A percentile compares a stretch with the other conserved stretches of the same genome.
Evolutionary conservation across 805 yeast species (phyloP).

Genomic region (Brettanomyces custersianus): DNA sequence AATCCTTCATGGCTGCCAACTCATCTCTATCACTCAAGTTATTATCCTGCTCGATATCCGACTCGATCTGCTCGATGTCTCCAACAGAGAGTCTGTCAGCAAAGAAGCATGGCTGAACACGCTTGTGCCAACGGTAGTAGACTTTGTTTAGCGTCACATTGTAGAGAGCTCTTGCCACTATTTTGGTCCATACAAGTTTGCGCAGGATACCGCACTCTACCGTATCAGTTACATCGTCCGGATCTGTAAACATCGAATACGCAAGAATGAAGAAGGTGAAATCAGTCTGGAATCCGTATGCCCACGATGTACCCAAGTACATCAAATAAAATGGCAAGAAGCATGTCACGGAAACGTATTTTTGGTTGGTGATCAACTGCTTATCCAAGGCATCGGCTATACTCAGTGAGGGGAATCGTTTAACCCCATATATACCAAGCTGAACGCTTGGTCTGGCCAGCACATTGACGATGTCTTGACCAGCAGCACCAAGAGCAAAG

Average conservation of each 20-base stretch:
- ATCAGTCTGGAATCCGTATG: constrained; percentile 3
- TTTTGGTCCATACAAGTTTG: background rate
- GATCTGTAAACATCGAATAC: constrained; percentile 2
- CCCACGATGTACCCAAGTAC: constrained; percentile 1
- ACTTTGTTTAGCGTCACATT: constrained; percentile 22
- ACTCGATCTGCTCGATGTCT: constrained; percentile 3
- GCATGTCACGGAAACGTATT: constrained; percentile 3
- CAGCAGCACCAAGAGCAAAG: background rate
- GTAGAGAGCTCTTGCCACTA: background rate
- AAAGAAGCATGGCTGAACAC: constrained; percentile 26
- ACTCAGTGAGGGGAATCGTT: constrained; percentile 1
- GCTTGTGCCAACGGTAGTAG: constrained; percentile 27
- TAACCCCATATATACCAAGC: constrained; percentile 2
- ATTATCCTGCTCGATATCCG: constrained; percentile 2
- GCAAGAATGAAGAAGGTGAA: background rate
- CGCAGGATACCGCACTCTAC: background rate
- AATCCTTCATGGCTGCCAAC: background rate
- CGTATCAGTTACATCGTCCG: constrained; percentile 1
- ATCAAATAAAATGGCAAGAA: constrained; percentile 1
- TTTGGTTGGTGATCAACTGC: background rate
- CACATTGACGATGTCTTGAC: constrained; percentile 2
- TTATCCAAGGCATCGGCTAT: constrained; percentile 2
- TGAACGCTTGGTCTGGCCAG: constrained; percentile 4
- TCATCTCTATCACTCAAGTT: constrained; percentile 1
- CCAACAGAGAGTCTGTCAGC: constrained; percentile 23